Percentiles rank a stretch among this genome's conserved stretches.
phyloP scores from a whole-genome alignment of 1,284 basidiomycete species.

The Cryptococcus hybrid region DNA sequence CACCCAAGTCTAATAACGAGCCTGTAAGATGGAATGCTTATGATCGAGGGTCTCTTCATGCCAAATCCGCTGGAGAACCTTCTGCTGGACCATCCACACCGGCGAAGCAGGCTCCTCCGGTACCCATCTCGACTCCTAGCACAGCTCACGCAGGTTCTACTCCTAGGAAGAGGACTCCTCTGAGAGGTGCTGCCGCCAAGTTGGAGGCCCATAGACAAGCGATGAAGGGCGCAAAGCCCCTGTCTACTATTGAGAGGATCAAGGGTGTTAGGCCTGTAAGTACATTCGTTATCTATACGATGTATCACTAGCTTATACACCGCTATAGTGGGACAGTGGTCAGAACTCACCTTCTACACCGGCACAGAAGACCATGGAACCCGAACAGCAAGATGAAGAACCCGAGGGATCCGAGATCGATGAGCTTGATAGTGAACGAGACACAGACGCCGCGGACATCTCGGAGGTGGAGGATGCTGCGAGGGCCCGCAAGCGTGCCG shows the following conservation, averaged over 20 bases:
- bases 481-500: no score
- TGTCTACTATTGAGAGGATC: conserved; percentile 23
- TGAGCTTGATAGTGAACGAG: neutral
- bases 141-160: conserved; percentile 13
- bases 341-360: conserved; percentile 1
- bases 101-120: neutral
- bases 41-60: conserved; percentile 18
- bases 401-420: neutral
- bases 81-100: neutral
- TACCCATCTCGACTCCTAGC: conserved; percentile 6
- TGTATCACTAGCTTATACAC: neutral
- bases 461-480: neutral
- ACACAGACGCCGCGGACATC: neutral
- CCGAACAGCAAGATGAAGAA: no score
- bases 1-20: conserved; percentile 12
- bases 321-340: neutral
- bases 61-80: neutral
- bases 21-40: conserved; percentile 43
- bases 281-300: neutral
- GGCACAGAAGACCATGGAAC: neutral
- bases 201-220: conserved; percentile 26
- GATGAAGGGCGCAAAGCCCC: conserved; percentile 12
- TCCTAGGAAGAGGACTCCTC: conserved; percentile 26
- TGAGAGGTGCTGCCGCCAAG: conserved; percentile 42
- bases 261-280: conserved; percentile 20